Conservation (phyloP, 345 rosid species). For the Erodium maritimum region DNA sequence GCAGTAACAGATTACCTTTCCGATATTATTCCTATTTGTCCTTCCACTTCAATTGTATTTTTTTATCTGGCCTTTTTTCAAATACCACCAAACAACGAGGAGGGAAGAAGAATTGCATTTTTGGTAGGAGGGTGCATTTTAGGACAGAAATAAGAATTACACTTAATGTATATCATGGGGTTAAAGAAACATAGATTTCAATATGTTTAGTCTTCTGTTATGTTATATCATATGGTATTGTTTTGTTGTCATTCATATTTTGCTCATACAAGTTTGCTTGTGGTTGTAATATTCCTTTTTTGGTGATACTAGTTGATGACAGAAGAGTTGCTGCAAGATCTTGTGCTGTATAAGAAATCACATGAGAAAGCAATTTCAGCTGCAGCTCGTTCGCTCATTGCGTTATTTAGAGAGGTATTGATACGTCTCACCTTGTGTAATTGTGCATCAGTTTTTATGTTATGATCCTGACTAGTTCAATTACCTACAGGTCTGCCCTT, state of each 20-base stretch:
- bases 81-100: too few species aligned
- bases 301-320: conserved; percentile 64
- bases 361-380: conserved; percentile 81
- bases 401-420: conserved; percentile 86
- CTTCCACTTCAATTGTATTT: too few species aligned
- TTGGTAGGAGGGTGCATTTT: too few species aligned
- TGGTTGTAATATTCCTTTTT: conserved; percentile 4
- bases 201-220: not conserved
- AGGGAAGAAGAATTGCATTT: too few species aligned
- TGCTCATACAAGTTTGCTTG: not conserved
- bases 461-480: conserved; percentile 4
- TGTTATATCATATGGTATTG: not conserved
- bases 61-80: too few species aligned
- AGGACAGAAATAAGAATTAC: too few species aligned
- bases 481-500: conserved; percentile 62
- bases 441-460: conserved; percentile 1
- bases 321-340: conserved; percentile 93
- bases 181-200: too few species aligned
- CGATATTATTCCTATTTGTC: too few species aligned
- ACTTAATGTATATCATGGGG: too few species aligned
- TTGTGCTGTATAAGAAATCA: conserved; percentile 71
- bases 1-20: too few species aligned
- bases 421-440: not conserved
- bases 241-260: not conserved
- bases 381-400: conserved; percentile 80